Base-by-base conservation (phyloP, 805 yeast species). In the Saccharomycopsis sp. region DNA sequence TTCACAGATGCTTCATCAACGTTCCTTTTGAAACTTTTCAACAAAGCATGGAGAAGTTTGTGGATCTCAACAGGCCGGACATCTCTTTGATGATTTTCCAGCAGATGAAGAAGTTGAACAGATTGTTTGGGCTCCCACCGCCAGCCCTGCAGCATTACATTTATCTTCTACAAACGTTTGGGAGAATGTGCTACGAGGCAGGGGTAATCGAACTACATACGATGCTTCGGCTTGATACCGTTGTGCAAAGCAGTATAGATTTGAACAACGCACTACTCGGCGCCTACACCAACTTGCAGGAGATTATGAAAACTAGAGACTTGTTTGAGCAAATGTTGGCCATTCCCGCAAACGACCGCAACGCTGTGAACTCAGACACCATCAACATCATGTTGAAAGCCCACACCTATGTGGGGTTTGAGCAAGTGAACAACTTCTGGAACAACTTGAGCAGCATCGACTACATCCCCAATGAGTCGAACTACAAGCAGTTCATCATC, bases 151-250 rank as follows among this genome's bases (percentile, higher is more conserved):
- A 70, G 12, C 73, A 79, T 58, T 82, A 80, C 50, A 55, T 67
- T 41, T 69, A 69, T 49, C 56, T 81, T 22, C 73, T 82, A 52
- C 61, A 68, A 39, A 69, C 69, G 36, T 80, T 78, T 57, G 80
- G 84, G 2, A 65, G 65, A 39, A 60, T 61, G 43, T 59, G 65
- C 23, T 81, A 76, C 48, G 77, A 73, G 47, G 76, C 73, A 8
- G 88, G 88, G 0, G 72, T 80, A 15, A 61, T 62, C 32, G 80
- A 76, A 47, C 57, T 81, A 4, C 84, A 80, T 49, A 68, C 74
- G 38, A 66, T 68, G 40, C 58, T 80, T 52, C 75, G 79, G 41
- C 69, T 77, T 71, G 89, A 81, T 48, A 46, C 69, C 38, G 56
- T 63, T 6, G 59, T 79, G 30, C 69, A 65, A 40, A 68, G 73